A percentile compares a stretch with the other conserved stretches of the same genome.
phyloP scores from a whole-genome alignment of 2,329 filamentous ascomycete genomes.

The Hypoxylon sp. region DNA sequence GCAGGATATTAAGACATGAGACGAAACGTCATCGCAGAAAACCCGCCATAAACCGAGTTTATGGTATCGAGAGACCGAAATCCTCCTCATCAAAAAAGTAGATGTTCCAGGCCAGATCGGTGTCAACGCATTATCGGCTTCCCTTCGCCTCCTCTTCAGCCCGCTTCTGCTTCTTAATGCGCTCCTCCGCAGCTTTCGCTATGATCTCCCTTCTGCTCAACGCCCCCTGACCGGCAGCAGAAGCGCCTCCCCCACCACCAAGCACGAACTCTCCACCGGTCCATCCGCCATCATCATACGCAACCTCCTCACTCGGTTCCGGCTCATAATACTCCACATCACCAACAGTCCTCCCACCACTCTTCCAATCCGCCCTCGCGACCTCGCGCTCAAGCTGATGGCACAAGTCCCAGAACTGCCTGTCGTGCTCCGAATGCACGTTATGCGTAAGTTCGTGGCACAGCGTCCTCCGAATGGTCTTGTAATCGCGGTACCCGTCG shows the following conservation, averaged over 20 bases:
- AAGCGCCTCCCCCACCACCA: constrained; percentile 64
- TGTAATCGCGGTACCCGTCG: constrained; percentile 94
- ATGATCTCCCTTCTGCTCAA: constrained; percentile 81
- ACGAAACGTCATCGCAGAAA: background rate
- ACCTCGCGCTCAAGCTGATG: constrained; percentile 91
- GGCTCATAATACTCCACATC: constrained; percentile 73
- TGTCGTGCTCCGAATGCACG: constrained; percentile 86
- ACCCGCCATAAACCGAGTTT: background rate
- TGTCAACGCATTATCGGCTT: background rate
- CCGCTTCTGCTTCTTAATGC: constrained; percentile 64
- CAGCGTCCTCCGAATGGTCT: constrained; percentile 89
- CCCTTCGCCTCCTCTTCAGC: constrained; percentile 43
- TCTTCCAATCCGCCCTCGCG: constrained; percentile 82
- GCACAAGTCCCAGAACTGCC: constrained; percentile 90
- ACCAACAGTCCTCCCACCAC: constrained; percentile 76
- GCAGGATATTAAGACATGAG: background rate
- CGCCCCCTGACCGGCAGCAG: constrained; percentile 54
- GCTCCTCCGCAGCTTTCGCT: constrained; percentile 80
- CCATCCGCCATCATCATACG: constrained; percentile 82
- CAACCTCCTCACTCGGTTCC: constrained; percentile 68
- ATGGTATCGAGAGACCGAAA: background rate
- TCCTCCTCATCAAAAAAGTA: background rate
- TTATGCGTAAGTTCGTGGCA: constrained; percentile 98
- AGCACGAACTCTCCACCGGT: constrained; percentile 84
- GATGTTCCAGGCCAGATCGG: background rate